Conservation (phyloP, 257 asterid genomes). For the Solanum appendiculatum region DNA sequence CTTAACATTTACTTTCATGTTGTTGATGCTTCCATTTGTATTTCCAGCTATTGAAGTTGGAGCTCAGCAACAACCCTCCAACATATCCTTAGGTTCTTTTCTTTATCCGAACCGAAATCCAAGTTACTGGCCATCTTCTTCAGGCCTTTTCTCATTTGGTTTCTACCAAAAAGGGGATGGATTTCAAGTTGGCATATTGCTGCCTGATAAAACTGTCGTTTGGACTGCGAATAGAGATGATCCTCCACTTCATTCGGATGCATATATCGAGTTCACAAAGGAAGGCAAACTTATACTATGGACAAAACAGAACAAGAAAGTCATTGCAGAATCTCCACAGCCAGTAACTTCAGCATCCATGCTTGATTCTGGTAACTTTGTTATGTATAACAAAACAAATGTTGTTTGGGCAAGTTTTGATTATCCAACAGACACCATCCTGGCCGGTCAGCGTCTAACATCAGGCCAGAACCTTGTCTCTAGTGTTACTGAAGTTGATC, state of each 20-base stretch:
- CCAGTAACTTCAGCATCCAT: slow-evolving; percentile 15
- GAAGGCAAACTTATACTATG: neutral
- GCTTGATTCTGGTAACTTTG: slow-evolving; percentile 52
- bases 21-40: neutral
- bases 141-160: slow-evolving; percentile 13
- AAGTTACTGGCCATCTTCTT: slow-evolving; percentile 9
- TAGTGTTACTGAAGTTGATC: slow-evolving; percentile 22
- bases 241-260: neutral
- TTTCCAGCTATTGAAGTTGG: neutral
- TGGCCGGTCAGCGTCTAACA: slow-evolving; percentile 28
- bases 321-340: neutral
- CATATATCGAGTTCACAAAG: neutral
- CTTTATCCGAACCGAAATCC: slow-evolving; percentile 1
- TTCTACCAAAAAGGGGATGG: slow-evolving; percentile 8
- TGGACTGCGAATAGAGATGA: neutral
- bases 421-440: slow-evolving; percentile 33
- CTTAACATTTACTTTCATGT: neutral
- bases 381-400: slow-evolving; percentile 14
- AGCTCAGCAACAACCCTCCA: neutral
- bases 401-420: slow-evolving; percentile 50
- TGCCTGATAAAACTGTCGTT: neutral
- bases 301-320: neutral
- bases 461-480: slow-evolving; percentile 17
- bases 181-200: slow-evolving; percentile 16
- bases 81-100: slow-evolving; percentile 5